phyloP scores from a whole-genome alignment of 139 green algal genomes.

The Chlamydomonas sphaeroides region DNA sequence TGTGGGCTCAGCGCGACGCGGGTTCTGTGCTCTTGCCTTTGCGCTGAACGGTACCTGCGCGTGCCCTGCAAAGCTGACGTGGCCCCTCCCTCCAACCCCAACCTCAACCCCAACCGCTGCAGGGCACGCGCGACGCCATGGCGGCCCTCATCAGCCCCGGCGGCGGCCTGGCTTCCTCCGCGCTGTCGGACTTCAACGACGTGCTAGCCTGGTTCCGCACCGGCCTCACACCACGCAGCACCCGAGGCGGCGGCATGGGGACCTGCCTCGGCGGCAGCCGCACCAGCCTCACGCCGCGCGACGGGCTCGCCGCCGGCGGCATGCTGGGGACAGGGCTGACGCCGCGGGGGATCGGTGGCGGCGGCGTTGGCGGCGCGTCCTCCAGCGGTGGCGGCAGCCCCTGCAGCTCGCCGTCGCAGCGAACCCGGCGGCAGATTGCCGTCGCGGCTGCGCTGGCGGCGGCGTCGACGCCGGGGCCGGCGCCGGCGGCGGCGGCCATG shows the following conservation, averaged over 20 bases:
- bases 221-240: constrained; percentile 17
- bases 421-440: constrained; percentile 6
- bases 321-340: constrained; percentile 3
- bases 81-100: too few species aligned
- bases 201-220: constrained; percentile 41
- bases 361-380: background rate
- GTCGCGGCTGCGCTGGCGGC: constrained; percentile 15
- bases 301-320: background rate
- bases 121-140: background rate
- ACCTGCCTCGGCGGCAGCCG: background rate
- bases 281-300: constrained; percentile 11
- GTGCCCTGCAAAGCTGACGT: too few species aligned
- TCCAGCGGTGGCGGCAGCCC: background rate
- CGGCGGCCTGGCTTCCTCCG: background rate
- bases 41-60: too few species aligned
- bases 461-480: background rate
- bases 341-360: background rate
- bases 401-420: background rate
- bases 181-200: constrained; percentile 26
- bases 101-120: too few species aligned
- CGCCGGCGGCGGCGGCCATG: background rate
- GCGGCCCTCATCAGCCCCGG: too few species aligned
- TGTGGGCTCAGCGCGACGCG: too few species aligned
- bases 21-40: too few species aligned
- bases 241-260: background rate